These are phyloP conservation scores for Apiospora arundinis DNA, from an alignment of 2,329 filamentous ascomycete genomes.

Conservation along the genomic window DNA sequence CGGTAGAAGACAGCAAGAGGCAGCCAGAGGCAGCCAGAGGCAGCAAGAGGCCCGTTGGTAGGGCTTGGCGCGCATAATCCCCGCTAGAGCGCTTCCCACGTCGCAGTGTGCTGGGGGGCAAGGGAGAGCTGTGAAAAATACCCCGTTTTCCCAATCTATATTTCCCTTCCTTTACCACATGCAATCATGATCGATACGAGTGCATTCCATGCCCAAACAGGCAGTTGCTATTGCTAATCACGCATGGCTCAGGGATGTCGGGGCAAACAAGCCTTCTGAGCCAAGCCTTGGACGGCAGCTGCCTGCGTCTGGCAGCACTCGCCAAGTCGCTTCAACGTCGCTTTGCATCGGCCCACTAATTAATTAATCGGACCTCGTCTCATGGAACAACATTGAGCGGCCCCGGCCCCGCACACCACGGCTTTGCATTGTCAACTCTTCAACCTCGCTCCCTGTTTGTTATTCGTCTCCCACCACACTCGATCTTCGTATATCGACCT, in stretches of 20 bases:
- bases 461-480: background rate
- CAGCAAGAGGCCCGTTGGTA: background rate
- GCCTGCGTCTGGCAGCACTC: background rate
- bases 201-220: slow-evolving; percentile 6
- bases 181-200: too few species aligned
- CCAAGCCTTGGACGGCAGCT: background rate
- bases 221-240: slow-evolving; percentile 12
- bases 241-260: background rate
- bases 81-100: background rate
- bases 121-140: too few species aligned
- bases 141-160: slow-evolving; percentile 2
- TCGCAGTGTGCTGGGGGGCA: background rate
- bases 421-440: background rate
- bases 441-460: background rate
- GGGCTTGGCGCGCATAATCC: background rate
- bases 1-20: background rate
- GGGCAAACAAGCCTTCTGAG: background rate
- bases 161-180: background rate
- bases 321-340: background rate
- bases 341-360: slow-evolving; percentile 4
- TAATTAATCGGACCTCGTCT: background rate
- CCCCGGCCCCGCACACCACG: background rate
- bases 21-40: too few species aligned
- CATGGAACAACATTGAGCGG: too few species aligned
- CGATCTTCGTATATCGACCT: background rate